These are phyloP conservation scores for Galium porrigens DNA, from an alignment of 305 asterid genomes.

Conservation along the genomic window DNA sequence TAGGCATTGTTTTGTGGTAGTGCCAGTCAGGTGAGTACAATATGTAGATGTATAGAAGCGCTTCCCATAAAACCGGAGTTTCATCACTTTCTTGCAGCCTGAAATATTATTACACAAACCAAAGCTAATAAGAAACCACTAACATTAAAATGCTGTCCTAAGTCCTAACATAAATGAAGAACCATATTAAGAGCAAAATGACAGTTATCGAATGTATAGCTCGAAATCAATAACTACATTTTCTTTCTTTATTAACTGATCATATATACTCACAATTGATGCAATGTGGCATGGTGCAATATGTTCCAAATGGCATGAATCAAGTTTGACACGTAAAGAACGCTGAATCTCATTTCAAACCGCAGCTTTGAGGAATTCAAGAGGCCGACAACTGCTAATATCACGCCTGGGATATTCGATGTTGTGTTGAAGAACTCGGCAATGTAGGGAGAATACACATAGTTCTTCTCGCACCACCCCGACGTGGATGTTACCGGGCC, in stretches of 20 bases:
- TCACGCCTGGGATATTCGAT: constrained; percentile 17
- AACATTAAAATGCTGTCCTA: too few relatives aligned
- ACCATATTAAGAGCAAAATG: background rate
- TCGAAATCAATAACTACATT: background rate
- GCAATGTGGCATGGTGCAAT: constrained; percentile 17
- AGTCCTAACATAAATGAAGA: too few relatives aligned
- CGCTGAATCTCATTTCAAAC: constrained; percentile 19
- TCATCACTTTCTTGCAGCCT: constrained; percentile 22
- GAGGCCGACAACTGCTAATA: constrained; percentile 17
- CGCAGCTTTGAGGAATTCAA: constrained; percentile 16
- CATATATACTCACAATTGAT: constrained; percentile 16
- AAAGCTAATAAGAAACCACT: too few relatives aligned
- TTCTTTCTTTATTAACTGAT: background rate
- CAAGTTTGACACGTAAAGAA: constrained; percentile 16
- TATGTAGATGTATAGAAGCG: constrained; percentile 17
- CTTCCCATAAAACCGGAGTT: constrained; percentile 21
- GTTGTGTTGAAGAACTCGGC: constrained; percentile 18
- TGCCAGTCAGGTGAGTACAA: constrained; percentile 22
- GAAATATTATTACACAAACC: background rate
- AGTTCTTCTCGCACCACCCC: constrained; percentile 21
- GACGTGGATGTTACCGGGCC: constrained; percentile 17
- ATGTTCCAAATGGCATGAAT: constrained; percentile 19
- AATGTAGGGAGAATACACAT: constrained; percentile 15
- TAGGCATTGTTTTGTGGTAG: constrained; percentile 22
- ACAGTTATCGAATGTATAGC: background rate